phyloP scores from a whole-genome alignment of 257 asterid species.

The Rhazya stricta region DNA sequence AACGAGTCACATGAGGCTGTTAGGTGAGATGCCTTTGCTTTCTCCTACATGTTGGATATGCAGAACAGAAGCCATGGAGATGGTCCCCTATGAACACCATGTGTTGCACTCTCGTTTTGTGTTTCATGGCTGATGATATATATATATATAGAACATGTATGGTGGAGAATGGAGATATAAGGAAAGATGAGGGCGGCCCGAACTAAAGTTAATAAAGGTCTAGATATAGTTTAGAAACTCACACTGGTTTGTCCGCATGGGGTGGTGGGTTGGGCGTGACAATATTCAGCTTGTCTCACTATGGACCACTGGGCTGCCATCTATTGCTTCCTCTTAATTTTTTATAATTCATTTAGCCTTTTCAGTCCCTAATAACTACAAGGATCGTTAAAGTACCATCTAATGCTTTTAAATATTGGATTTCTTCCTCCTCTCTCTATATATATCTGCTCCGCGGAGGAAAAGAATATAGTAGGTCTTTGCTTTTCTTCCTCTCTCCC shows the following conservation, averaged over 20 bases:
- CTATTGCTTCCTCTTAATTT: slow-evolving; percentile 7
- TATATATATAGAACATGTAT: background rate
- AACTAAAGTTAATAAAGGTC: slow-evolving; percentile 24
- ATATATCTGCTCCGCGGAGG: background rate
- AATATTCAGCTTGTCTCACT: slow-evolving; percentile 55
- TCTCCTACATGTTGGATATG: background rate
- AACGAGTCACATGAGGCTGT: background rate
- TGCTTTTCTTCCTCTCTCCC: background rate
- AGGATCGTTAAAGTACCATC: background rate
- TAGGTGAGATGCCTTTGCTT: slow-evolving; percentile 8
- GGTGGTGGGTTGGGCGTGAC: slow-evolving; percentile 44
- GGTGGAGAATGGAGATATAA: background rate
- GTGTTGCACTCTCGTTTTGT: slow-evolving; percentile 25
- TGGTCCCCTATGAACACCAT: slow-evolving; percentile 31
- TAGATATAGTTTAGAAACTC: slow-evolving; percentile 31
- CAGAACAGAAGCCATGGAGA: slow-evolving; percentile 6
- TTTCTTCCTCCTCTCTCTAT: background rate
- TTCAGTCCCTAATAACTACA: slow-evolving; percentile 16
- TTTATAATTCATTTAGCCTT: slow-evolving; percentile 1
- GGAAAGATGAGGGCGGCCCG: slow-evolving; percentile 1
- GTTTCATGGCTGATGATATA: slow-evolving; percentile 1
- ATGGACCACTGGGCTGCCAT: slow-evolving; percentile 57
- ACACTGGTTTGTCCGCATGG: slow-evolving; percentile 35
- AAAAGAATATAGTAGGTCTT: background rate
- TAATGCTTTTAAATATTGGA: background rate